Base-by-base conservation (phyloP, 352 stramenopile species). In the Pythium sukuiense region DNA sequence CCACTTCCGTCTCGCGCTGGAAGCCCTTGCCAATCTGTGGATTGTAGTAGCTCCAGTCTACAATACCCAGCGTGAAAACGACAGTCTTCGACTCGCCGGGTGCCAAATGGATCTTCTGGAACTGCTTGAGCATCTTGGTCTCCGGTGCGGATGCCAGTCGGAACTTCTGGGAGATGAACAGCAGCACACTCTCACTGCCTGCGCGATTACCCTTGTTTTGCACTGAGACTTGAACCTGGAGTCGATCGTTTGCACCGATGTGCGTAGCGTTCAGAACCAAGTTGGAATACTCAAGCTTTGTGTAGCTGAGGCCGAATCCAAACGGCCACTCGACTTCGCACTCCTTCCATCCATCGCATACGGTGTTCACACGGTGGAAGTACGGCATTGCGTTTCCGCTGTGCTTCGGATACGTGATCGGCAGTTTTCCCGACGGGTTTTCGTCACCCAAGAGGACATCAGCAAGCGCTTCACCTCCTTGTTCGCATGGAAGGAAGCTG, bases 111-210 rank as follows among this genome's bases (percentile, higher is more conserved):
- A 94, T 65, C 74, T 93, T 94, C 45, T 76, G 57, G 63, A 94
- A 93, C 13, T 76, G 71, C 71, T 89, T 91, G 29, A 96, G 81
- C 65, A 92, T 61, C 61, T 93, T 94, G 55, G 74, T 74, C 62
- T 92, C 84, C 0, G 87, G 87, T 5, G 87, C 76, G 27, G 81
- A 73, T 12, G 69, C 73, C 16, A 74, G 57, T 11, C 86, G 74
- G 62, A 74, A 84, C 20, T 77, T 71, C 55, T 95, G 76, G 2
- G 79, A 63, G 20, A 90, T 61, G 53, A 93, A 93, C 1, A 96
- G 70, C 60, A 97, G 58, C 9, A 97, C 77, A 18, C 78, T 76
- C 27, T 96, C 85, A 24, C 85, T 81, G 18, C 83, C 85, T 0
- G 70, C 61, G 5, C 55, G 50, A 6, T 55, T 32, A 9, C 87